A percentile compares a stretch with the other conserved stretches of the same genome.
Conservation (phyloP, 208 protist species). For the Acanthamoeba triangularis region DNA sequence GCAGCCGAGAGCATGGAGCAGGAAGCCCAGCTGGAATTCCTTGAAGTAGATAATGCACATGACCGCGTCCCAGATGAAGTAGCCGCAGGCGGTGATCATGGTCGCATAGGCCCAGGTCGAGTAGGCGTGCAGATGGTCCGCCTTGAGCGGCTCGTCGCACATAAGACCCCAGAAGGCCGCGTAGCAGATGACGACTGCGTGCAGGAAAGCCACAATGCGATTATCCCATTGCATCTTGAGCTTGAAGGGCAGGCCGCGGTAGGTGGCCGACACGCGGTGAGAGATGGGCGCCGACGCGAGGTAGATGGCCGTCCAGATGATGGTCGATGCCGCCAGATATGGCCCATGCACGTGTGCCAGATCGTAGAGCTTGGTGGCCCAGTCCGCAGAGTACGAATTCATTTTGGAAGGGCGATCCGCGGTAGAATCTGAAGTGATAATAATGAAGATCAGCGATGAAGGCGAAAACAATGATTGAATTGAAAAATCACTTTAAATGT, state of each 20-base stretch:
- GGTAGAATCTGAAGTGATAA: no score
- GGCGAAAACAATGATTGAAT: no score
- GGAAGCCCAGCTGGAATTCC: constrained; percentile 63
- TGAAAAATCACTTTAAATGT: no score
- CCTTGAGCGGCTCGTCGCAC: constrained; percentile 6
- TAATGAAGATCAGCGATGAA: no score
- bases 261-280: not conserved
- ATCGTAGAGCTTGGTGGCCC: not conserved
- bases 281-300: constrained; percentile 5
- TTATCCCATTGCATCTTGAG: constrained; percentile 48
- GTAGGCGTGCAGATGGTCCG: not conserved
- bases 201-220: constrained; percentile 41
- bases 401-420: not conserved
- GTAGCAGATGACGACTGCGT: constrained; percentile 12
- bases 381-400: constrained; percentile 13
- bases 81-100: constrained; percentile 37
- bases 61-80: constrained; percentile 58
- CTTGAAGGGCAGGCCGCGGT: constrained; percentile 23
- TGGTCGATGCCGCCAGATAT: not conserved
- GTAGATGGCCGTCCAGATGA: constrained; percentile 25
- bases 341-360: not conserved
- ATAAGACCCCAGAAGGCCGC: not conserved
- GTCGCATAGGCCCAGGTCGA: constrained; percentile 10
- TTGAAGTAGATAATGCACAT: constrained; percentile 62
- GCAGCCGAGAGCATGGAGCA: constrained; percentile 26